Percentiles rank a stretch among this genome's conserved stretches.
phyloP scores from a whole-genome alignment of 164 flowering plant species.

The Chimonanthus praecox region DNA sequence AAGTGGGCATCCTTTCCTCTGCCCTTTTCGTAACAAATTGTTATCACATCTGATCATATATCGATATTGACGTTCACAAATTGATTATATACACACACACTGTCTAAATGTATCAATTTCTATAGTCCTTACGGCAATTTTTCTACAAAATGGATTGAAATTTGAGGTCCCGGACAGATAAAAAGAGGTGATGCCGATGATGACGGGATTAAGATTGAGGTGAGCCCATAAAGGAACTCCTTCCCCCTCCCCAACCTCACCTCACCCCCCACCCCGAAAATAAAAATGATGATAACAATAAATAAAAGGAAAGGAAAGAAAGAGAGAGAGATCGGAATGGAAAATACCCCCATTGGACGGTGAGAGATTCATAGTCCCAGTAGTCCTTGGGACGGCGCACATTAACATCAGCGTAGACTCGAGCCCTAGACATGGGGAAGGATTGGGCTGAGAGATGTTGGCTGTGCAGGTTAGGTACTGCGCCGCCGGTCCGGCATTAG shows the following conservation, averaged over 20 bases:
- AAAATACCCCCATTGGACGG: slow-evolving; percentile 74
- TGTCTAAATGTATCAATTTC: no score
- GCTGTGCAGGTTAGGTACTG: slow-evolving; percentile 19
- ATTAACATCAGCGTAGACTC: slow-evolving; percentile 65
- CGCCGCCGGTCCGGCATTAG: slow-evolving; percentile 39
- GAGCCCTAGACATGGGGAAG: slow-evolving; percentile 41
- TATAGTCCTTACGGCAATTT: background rate
- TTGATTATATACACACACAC: no score
- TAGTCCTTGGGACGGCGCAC: slow-evolving; percentile 62
- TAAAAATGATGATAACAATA: background rate
- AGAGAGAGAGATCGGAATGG: background rate
- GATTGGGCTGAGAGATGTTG: background rate
- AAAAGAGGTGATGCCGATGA: no score
- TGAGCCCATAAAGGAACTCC: no score
- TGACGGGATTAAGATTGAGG: no score
- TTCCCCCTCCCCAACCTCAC: no score
- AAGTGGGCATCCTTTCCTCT: background rate
- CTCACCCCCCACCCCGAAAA: background rate
- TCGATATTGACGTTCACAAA: background rate
- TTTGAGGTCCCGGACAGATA: background rate
- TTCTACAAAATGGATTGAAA: background rate
- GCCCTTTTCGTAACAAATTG: no score
- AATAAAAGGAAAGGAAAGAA: background rate
- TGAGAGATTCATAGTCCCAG: slow-evolving; percentile 75
- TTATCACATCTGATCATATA: background rate